These are phyloP conservation scores for Aspergillus melleus DNA, from an alignment of 2,329 filamentous ascomycete species.

Conservation along the genomic window DNA sequence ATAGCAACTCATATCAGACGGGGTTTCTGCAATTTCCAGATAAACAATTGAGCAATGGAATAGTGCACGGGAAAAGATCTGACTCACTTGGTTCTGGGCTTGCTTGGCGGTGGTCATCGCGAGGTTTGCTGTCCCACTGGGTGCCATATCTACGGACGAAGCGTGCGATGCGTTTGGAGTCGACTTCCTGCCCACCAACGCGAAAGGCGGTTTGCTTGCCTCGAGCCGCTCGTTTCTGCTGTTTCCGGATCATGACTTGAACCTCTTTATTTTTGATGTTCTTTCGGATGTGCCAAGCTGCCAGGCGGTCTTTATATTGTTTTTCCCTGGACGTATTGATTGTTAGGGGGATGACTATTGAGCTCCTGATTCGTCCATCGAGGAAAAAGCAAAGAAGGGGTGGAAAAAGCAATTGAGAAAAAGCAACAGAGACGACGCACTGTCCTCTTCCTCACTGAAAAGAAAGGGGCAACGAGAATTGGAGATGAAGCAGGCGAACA, in stretches of 20 bases:
- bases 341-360: slow-evolving; percentile 16
- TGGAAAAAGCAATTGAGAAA: slow-evolving; percentile 9
- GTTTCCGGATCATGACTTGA: slow-evolving; percentile 39
- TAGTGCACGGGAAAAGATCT: neutral
- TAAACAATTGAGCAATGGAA: neutral
- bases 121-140: slow-evolving; percentile 25
- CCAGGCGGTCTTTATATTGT: slow-evolving; percentile 41
- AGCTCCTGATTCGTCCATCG: slow-evolving; percentile 4
- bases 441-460: neutral
- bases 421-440: slow-evolving; percentile 2
- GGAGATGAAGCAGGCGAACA: neutral
- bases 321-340: slow-evolving; percentile 31
- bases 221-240: slow-evolving; percentile 38
- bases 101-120: slow-evolving; percentile 11
- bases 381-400: slow-evolving; percentile 8
- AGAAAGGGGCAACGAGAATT: neutral
- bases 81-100: slow-evolving; percentile 37
- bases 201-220: slow-evolving; percentile 40
- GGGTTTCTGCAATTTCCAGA: slow-evolving; percentile 26
- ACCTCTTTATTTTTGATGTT: slow-evolving; percentile 41
- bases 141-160: slow-evolving; percentile 34
- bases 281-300: slow-evolving; percentile 39
- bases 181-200: slow-evolving; percentile 34
- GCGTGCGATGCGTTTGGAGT: slow-evolving; percentile 35
- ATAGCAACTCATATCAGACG: slow-evolving; percentile 41